phyloP scores from a whole-genome alignment of 805 yeast genomes.

The Priceomyces fermenticarens region DNA sequence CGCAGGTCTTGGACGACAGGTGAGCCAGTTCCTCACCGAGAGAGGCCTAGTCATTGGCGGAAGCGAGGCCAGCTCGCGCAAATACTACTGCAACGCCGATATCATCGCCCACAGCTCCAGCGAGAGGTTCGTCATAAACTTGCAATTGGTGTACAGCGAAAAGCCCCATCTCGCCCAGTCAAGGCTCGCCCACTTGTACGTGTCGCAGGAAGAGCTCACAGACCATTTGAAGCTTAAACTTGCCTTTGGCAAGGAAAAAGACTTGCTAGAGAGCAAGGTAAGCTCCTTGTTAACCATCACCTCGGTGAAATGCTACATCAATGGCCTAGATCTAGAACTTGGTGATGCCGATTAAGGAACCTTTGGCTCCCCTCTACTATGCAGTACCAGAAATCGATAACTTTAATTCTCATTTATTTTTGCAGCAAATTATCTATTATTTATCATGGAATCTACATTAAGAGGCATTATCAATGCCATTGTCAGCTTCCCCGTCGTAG shows the following conservation, averaged over 20 bases:
- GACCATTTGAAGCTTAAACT: slow-evolving; percentile 13
- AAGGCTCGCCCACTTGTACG: slow-evolving; percentile 4
- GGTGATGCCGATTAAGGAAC: neutral
- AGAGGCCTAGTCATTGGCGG: slow-evolving; percentile 7
- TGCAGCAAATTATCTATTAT: too few species aligned
- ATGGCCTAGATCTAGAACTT: slow-evolving; percentile 12
- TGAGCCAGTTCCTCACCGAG: slow-evolving; percentile 9
- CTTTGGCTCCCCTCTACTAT: too few species aligned
- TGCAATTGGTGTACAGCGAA: slow-evolving; percentile 7
- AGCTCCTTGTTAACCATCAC: slow-evolving; percentile 8
- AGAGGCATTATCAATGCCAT: slow-evolving; percentile 7
- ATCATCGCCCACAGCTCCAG: slow-evolving; percentile 5
- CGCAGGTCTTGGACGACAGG: slow-evolving; percentile 6
- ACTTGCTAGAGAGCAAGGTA: slow-evolving; percentile 10
- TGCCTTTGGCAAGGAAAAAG: slow-evolving; percentile 3
- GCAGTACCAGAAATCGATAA: too few species aligned
- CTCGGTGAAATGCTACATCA: slow-evolving; percentile 10
- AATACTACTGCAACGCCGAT: slow-evolving; percentile 11
- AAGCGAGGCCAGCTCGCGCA: neutral
- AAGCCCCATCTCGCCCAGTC: neutral
- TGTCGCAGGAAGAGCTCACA: slow-evolving; percentile 11
- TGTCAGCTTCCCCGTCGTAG: slow-evolving; percentile 21
- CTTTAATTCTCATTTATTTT: too few species aligned
- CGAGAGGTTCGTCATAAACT: slow-evolving; percentile 7
- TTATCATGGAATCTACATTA: neutral